Percentiles rank a stretch among this genome's conserved stretches.
Conservation (phyloP, 345 rosid species). For the Mercurialis annua region DNA sequence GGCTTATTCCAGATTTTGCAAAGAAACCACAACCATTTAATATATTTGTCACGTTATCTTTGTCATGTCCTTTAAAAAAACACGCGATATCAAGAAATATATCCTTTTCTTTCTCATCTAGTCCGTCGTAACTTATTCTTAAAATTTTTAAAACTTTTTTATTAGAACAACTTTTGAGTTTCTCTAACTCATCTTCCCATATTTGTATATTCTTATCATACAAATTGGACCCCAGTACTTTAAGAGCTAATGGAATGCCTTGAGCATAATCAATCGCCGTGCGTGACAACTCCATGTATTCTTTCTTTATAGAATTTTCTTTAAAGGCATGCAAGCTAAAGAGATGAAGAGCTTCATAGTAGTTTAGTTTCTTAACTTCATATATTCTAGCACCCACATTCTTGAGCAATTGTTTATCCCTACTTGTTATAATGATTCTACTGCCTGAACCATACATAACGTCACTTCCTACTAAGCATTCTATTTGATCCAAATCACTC, state of each 20-base stretch:
- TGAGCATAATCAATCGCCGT: not conserved
- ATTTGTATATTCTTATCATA: not conserved
- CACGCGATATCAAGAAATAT: slow-evolving; percentile 5
- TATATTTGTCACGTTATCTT: not conserved
- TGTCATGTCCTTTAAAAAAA: not conserved
- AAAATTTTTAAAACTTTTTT: not conserved
- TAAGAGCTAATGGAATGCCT: slow-evolving; percentile 8
- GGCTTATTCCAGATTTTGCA: not conserved
- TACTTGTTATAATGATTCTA: too few relatives aligned
- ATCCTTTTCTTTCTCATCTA: too few relatives aligned
- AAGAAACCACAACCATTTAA: not conserved
- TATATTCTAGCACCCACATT: too few relatives aligned
- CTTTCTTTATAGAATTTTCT: not conserved
- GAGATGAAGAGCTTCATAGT: too few relatives aligned
- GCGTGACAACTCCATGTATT: not conserved
- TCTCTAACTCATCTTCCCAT: not conserved
- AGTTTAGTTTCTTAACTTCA: too few relatives aligned
- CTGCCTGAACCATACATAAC: too few relatives aligned
- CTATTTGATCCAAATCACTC: too few relatives aligned
- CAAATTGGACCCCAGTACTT: not conserved
- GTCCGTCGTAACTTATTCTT: slow-evolving; percentile 1
- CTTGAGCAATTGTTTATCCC: too few relatives aligned
- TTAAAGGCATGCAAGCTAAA: slow-evolving; percentile 1
- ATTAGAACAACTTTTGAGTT: not conserved
- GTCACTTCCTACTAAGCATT: too few relatives aligned